Evolutionary conservation across 176 grass and related monocot genomes (phyloP), one percentile per base, ranked within the genome.

Genomic region (Lolium perenne): DNA sequence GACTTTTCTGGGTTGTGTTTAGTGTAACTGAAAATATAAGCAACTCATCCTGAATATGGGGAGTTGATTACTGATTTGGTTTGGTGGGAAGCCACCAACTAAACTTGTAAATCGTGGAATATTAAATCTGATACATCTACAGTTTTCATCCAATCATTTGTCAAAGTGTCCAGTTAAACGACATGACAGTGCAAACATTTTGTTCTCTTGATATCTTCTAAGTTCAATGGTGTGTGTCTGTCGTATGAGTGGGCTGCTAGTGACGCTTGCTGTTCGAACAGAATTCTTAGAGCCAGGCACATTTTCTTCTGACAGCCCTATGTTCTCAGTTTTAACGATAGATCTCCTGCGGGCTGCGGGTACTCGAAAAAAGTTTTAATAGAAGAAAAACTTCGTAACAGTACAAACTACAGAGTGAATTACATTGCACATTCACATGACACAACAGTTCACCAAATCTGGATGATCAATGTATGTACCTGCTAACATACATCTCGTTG

Each of bases 21-120:
- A 60, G 54, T 81, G 23, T 76, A 35, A 62, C 69, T 79, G 40
- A 85, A 85, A 84, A 71, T 73, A 83, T 74, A 74, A 74, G 54
- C 89, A 92, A 40, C 71, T 12, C 12, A 49, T 73, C 85, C 88
- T 86, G 16, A 88, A 88, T 82, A 84, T 21, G 17, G 86, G 83
- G 51, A 17, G 81, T 72, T 62, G 46, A 74, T 72, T 21, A 6
- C 6, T 25, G 75, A 26, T 48, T 71, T 48, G 10, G 59, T 83
- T 85, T 85, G 93, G 82, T 84, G 85, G 79, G 68, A 90, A 84
- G 71, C 71, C 63, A 84, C 86, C 79, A 84, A 35, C 62, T 83
- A 35, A 49, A 29, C 25, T 23, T 38, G 7, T 64, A 17, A 12
- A 15, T 54, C 17, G 16, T 81, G 38, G n/a, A 38, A 18, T 56